These are phyloP conservation scores for Jatropha podagrica DNA, from an alignment of 441 rosid species.

Conservation along the genomic window DNA sequence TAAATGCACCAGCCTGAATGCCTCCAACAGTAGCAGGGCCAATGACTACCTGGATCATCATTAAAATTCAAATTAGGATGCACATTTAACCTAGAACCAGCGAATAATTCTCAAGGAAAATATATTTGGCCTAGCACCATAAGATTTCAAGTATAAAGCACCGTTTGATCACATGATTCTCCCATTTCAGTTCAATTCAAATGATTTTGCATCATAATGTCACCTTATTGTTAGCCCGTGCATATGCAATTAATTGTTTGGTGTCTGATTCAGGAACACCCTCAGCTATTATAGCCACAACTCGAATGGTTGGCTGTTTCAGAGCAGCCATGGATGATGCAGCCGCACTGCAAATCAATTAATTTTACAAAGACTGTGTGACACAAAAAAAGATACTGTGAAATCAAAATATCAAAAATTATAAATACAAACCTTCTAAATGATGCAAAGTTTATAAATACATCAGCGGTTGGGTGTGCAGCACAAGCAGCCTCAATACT, in stretches of 20 bases:
- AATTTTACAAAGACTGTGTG: not conserved
- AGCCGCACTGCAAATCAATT: conserved; percentile 67
- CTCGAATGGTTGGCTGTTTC: conserved; percentile 90
- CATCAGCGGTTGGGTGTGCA: conserved; percentile 95
- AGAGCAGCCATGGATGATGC: conserved; percentile 95
- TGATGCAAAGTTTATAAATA: conserved; percentile 91
- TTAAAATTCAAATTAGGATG: conserved; percentile 20
- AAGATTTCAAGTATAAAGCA: not conserved
- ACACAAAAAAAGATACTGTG: conserved; percentile 9
- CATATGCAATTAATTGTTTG: conserved; percentile 85
- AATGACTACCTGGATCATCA: conserved; percentile 71
- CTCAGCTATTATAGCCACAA: conserved; percentile 95
- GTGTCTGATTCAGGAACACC: conserved; percentile 97
- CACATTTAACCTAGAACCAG: not conserved
- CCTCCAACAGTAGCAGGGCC: conserved; percentile 99
- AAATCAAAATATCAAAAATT: conserved; percentile 1
- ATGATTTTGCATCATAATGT: conserved; percentile 12
- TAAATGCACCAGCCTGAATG: conserved; percentile 96
- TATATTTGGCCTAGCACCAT: conserved; percentile 10
- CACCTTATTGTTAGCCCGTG: conserved; percentile 93
- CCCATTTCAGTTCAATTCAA: conserved; percentile 18
- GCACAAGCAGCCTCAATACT: conserved; percentile 89
- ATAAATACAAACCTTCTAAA: conserved; percentile 63
- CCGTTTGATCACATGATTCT: conserved; percentile 7
- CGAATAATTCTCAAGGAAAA: conserved; percentile 8